Percentiles rank a stretch among this genome's conserved stretches.
Conservation (phyloP, 2,329 filamentous ascomycete genomes). For the Arthrinium phaeospermum region DNA sequence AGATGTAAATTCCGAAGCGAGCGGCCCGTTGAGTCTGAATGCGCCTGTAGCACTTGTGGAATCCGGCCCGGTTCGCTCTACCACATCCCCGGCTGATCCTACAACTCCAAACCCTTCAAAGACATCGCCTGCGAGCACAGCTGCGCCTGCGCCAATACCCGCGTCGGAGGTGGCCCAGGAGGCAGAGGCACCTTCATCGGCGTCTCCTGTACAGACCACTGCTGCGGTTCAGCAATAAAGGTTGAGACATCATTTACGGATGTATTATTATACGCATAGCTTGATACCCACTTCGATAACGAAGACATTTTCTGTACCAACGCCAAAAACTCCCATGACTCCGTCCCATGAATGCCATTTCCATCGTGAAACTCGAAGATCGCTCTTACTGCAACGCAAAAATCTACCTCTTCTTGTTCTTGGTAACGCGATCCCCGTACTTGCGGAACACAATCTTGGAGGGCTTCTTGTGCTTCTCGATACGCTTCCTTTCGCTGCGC, state of each 20-base stretch:
- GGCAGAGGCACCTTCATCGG: not conserved
- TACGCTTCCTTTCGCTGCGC: conserved; percentile 53
- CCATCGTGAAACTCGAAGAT: conserved; percentile 7
- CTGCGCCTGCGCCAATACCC: not conserved
- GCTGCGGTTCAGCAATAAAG: not conserved
- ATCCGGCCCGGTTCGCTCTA: not conserved
- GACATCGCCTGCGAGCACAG: not conserved
- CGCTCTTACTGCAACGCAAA: conserved; percentile 35
- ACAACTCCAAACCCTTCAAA: not conserved
- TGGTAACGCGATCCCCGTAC: conserved; percentile 57
- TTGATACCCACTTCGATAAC: conserved; percentile 12
- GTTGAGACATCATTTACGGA: not conserved
- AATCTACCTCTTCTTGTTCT: conserved; percentile 45
- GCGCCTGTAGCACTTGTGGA: not conserved
- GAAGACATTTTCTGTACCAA: conserved; percentile 16
- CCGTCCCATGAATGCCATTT: conserved; percentile 16
- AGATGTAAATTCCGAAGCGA: not conserved
- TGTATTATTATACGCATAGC: conserved; percentile 12
- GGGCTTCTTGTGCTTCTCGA: conserved; percentile 63
- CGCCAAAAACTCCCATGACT: conserved; percentile 22
- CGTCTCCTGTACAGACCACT: not conserved
- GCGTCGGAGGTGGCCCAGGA: not conserved
- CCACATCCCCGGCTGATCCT: not conserved
- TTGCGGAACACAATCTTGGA: conserved; percentile 66
- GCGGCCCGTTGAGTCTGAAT: not conserved